Evolutionary conservation across 495 filamentous ascomycete species (phyloP), one percentile per base, ranked within the genome.

Genomic region (Friedmanniomyces simplex): DNA sequence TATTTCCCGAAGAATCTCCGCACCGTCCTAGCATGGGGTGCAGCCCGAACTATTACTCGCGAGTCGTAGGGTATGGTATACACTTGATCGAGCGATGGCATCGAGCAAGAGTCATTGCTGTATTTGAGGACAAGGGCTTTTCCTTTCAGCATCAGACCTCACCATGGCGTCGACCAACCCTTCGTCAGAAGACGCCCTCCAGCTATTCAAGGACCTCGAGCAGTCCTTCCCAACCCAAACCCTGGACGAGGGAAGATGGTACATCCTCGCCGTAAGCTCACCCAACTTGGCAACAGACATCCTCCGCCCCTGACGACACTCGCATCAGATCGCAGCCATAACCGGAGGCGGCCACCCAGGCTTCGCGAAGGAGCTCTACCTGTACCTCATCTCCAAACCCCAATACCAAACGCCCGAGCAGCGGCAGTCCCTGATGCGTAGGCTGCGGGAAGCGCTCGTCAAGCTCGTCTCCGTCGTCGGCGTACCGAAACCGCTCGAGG

Each of bases 181-280:
- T 14, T 71, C 70, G 0, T 57, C 57, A 4, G 62, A 72, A 32
- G 65, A 74, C 21, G 69, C 32, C 24, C 65, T 65, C 12, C 39
- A 54, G 41, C 69, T 84, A 34, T 80, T 84, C 71, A 60, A 74
- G 43, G 65, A 68, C 30, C 67, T 82, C 2, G 76, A 82, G 63
- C 55, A 74, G 51, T 72, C 72, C 52, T 81, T 82, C 63, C 72
- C 76, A 28, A 63, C 69, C 0, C 72, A 73, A 25, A 70, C 63
- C 18, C 64, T 80, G 14, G 76, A 77, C 26, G 60, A 60, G 26
- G 77, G 80, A 39, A 76, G 76, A 69, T 84, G 81, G 80, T 78
- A 80, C 54, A 72, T 84, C 25, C 69, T 81, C 3, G 76, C 75
- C 7, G 72, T 78, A 67, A 34, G 50, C n/a, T 26, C 25, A 55